Evolutionary conservation across 75 land plant genomes (phyloP).

Genomic region (Sequoia sempervirens): DNA sequence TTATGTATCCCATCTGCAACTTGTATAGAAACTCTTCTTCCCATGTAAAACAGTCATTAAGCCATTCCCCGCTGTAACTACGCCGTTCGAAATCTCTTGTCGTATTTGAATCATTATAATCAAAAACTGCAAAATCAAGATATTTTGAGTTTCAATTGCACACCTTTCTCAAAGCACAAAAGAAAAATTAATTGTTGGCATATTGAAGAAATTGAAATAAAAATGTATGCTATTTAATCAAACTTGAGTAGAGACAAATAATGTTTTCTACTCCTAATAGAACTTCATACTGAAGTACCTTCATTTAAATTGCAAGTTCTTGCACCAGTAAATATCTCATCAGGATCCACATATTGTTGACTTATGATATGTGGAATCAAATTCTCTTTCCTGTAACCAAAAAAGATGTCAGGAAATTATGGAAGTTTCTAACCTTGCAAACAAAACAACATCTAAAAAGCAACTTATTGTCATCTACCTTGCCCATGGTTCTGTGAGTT

Average conservation of each 20-base stretch:
- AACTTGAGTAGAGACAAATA: neutral
- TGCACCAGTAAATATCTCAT: constrained; percentile 31
- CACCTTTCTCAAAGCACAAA: neutral
- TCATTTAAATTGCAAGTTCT: constrained; percentile 42
- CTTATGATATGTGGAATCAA: constrained; percentile 20
- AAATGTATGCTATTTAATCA: neutral
- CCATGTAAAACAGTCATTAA: constrained; percentile 24
- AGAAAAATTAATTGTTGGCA: neutral
- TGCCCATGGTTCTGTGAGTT: constrained; percentile 70
- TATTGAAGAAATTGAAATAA: neutral
- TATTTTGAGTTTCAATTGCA: neutral
- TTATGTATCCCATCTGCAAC: constrained; percentile 38
- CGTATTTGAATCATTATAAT: constrained; percentile 25
- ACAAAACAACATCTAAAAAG: neutral
- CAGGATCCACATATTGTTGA: constrained; percentile 46
- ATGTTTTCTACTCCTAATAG: neutral
- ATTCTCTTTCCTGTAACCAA: constrained; percentile 35
- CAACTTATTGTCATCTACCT: constrained; percentile 33
- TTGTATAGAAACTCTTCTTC: constrained; percentile 40
- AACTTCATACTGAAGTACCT: constrained; percentile 22
- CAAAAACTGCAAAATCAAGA: constrained; percentile 37
- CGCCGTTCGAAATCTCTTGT: constrained; percentile 24
- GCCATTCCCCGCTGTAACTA: constrained; percentile 49
- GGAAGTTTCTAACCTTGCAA: neutral
- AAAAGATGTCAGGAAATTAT: neutral